A percentile compares a stretch with the other conserved stretches of the same genome.
These are phyloP conservation scores for Trichaptum fuscoviolaceum DNA, from an alignment of 768 basidiomycete species.

Conservation along the genomic window DNA sequence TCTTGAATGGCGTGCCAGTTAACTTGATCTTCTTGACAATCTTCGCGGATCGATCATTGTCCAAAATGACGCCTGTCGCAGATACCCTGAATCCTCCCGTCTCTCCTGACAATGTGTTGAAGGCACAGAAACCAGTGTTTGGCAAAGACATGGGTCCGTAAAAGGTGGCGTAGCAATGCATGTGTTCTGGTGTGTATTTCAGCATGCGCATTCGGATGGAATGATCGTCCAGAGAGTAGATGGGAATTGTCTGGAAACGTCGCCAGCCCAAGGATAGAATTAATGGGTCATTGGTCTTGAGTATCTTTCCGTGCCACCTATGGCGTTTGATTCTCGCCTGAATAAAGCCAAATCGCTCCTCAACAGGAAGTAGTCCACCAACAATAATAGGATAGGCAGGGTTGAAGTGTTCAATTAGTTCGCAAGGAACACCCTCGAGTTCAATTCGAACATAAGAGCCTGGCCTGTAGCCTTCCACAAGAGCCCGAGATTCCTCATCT, in stretches of 20 bases:
- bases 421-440: constrained; percentile 76
- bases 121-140: constrained; percentile 96
- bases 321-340: constrained; percentile 97
- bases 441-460: constrained; percentile 93
- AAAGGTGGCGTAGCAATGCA: constrained; percentile 98
- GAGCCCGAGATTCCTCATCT: constrained; percentile 68
- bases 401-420: constrained; percentile 91
- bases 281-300: constrained; percentile 96
- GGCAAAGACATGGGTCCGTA: constrained; percentile 90
- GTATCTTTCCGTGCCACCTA: constrained; percentile 84
- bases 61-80: constrained; percentile 92
- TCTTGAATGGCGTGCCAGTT: constrained; percentile 93
- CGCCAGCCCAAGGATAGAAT: constrained; percentile 98
- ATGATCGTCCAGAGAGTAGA: constrained; percentile 96
- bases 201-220: constrained; percentile 98
- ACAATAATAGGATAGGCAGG: constrained; percentile 86
- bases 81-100: constrained; percentile 78
- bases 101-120: constrained; percentile 74
- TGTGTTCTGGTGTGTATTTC: constrained; percentile 99
- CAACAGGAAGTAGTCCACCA: constrained; percentile 84
- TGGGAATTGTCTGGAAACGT: constrained; percentile 90
- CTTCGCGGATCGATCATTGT: constrained; percentile 86
- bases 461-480: constrained; percentile 87
- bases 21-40: constrained; percentile 99
- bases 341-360: constrained; percentile 89